Evolutionary conservation across 2,329 filamentous ascomycete species (phyloP), one percentile per base, ranked within the genome.

Genomic region (Furcasterigmium furcatum): DNA sequence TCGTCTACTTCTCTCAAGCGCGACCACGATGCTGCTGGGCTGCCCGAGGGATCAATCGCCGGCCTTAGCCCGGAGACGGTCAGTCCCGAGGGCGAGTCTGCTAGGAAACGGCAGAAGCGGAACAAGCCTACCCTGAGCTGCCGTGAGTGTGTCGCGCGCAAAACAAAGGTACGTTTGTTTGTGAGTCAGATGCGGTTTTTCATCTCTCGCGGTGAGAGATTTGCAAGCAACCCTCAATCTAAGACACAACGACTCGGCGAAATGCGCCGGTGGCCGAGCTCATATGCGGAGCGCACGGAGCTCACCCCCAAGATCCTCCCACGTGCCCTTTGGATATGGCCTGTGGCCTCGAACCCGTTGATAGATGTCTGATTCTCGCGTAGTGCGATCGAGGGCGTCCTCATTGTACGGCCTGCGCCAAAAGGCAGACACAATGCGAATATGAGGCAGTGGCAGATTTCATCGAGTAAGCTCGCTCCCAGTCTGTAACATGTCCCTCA

Each of bases 111-210:
- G 67, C 87, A 91, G 68, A 91, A 87, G 70, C 80, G 88, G 40
- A 92, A 92, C 67, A 92, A 92, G 64, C 88, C 88, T 4, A 91
- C 87, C 1, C 61, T 91, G 51, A 89, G 85, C 41, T 91, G 88
- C 58, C 79, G 84, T 50, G 86, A 90, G 61, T 92, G 88, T 59
- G 88, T 91, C 19, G 86, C 90, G 66, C 75, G 87, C 54, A 91
- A 91, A 68, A 91, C 87, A 20, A 91, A 89, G 75, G 85, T 85
- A 36, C 8, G 30, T 20, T 32, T 3, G 5, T 32, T 14, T 3
- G 9, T 19, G 34, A 19, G 5, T 35, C n/a, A 18, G 5, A n/a
- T 36, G 12, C 34, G 24, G 24, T 27, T 27, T 12, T 27, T 27
- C 7, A n/a, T n/a, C 24, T 12, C 12, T 27, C 12, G 12, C 24